Conservation (phyloP, 2,329 filamentous ascomycete species). For the Xylariaceae sp. region DNA sequence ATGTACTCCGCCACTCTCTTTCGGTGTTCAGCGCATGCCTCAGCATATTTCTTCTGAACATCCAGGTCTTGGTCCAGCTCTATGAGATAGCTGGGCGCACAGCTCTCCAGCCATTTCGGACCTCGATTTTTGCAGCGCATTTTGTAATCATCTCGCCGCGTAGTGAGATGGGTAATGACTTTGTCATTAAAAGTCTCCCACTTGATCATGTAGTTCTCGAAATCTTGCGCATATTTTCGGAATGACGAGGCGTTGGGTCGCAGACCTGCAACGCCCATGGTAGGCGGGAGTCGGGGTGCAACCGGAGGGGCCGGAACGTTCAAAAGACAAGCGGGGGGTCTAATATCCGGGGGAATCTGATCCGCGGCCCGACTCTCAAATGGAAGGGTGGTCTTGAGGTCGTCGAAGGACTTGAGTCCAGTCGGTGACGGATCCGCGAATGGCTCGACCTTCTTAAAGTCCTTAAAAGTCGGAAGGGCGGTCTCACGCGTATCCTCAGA, state of each 20-base stretch:
- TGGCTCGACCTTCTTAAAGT: constrained; percentile 53
- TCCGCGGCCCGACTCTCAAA: constrained; percentile 50
- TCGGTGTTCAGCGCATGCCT: constrained; percentile 56
- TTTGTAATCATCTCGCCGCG: constrained; percentile 43
- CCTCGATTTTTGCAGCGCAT: constrained; percentile 39
- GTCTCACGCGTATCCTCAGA: constrained; percentile 51
- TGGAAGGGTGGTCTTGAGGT: constrained; percentile 52
- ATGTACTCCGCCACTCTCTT: constrained; percentile 54
- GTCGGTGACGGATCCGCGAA: constrained; percentile 40
- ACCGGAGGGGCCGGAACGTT: constrained; percentile 45
- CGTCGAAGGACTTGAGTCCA: constrained; percentile 50
- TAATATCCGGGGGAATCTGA: constrained; percentile 35
- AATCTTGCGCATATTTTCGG: constrained; percentile 48
- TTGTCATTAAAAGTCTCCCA: constrained; percentile 48
- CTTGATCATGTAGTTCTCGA: constrained; percentile 48
- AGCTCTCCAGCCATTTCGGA: constrained; percentile 43
- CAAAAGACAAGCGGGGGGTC: constrained; percentile 35
- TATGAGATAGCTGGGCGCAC: constrained; percentile 51
- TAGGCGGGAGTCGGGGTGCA: constrained; percentile 44
- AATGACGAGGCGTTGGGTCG: constrained; percentile 42
- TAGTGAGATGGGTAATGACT: constrained; percentile 52
- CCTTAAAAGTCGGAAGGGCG: constrained; percentile 49
- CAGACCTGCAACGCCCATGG: constrained; percentile 39
- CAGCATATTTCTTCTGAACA: constrained; percentile 56
- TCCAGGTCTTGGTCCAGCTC: constrained; percentile 60